Evolutionary conservation across 495 filamentous ascomycete species (phyloP), one percentile per base, ranked within the genome.

Genomic region (Penicilliopsis zonata): DNA sequence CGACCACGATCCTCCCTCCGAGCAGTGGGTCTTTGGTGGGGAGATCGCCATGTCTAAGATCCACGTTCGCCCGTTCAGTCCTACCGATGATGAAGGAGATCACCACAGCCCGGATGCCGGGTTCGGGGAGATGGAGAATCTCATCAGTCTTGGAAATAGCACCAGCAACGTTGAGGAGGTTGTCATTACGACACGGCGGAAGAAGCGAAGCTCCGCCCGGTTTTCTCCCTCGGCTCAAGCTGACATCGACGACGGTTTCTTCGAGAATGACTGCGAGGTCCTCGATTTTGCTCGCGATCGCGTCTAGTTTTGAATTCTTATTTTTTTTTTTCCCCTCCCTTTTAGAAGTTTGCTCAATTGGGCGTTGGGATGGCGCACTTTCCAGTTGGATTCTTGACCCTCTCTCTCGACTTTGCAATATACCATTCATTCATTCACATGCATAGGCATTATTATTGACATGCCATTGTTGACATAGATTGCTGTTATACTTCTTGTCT

Each of bases 221-320:
- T 41, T 48, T 33, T 56, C 39, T 38, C 44, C 27, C 45, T 59
- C 23, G 33, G 32, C 35, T 28, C 35, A 37, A n/a, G 41, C 19
- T 12, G 69, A 67, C 15, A 71, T 74, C 10, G 81, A 78, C 19
- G 81, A 87, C 22, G 86, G 84, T 3, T 90, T 94, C 53, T 94
- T 94, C 44, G 86, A 94, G 52, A 85, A 94, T 47, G 86, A 90
- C 50, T 88, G 82, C 46, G 86, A 92, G 46, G 81, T 94, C 35
- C 63, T 94, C 42, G 86, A 94, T 59, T 93, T 86, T 71, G 83
- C 83, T 9, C 76, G 80, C 44, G 82, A 92, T 49, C 65, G 83
- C 44, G 83, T 88, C 21, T 88, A 62, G 18, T 19, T 20, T 8
- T 20, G 5, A 13, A 21, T 10, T 7, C 7, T 9, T 16, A 30